These are phyloP conservation scores for Collariella sp. DNA, from an alignment of 495 filamentous ascomycete genomes.

Conservation along the genomic window DNA sequence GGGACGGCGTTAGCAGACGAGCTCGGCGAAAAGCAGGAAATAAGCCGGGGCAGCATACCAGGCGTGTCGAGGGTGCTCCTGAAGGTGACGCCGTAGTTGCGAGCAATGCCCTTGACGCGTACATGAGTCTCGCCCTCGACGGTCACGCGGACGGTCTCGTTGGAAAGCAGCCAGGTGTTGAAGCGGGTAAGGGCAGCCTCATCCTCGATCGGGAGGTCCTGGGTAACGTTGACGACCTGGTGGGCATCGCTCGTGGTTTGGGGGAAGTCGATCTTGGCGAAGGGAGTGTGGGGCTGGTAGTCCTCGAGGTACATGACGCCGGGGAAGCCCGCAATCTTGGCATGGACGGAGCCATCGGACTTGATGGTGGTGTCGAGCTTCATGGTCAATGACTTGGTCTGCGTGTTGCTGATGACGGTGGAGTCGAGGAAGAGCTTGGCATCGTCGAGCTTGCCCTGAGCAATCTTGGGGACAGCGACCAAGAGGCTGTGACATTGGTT, in stretches of 20 bases:
- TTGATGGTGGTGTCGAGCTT: constrained; percentile 45
- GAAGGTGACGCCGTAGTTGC: constrained; percentile 33
- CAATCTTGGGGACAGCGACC: constrained; percentile 64
- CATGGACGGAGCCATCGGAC: constrained; percentile 44
- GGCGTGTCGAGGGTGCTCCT: constrained; percentile 35
- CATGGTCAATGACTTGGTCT: constrained; percentile 49
- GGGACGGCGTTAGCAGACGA: background rate
- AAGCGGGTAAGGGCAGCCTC: constrained; percentile 50
- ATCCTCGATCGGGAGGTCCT: constrained; percentile 48
- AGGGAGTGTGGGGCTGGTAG: constrained; percentile 45
- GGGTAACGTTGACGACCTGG: constrained; percentile 48
- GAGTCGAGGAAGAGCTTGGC: constrained; percentile 52
- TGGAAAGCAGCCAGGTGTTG: constrained; percentile 46
- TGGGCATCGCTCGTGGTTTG: constrained; percentile 45
- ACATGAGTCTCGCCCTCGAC: constrained; percentile 35
- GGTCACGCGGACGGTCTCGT: constrained; percentile 30
- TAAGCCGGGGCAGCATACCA: constrained; percentile 15
- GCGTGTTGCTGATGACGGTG: constrained; percentile 52
- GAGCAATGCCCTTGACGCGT: constrained; percentile 31
- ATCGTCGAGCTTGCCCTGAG: constrained; percentile 57
- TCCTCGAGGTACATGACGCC: constrained; percentile 47
- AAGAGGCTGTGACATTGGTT: constrained; percentile 47
- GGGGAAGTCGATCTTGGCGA: constrained; percentile 46
- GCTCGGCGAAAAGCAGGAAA: background rate
- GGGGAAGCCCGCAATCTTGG: constrained; percentile 34